Base-by-base conservation (phyloP, 2,329 filamentous ascomycete genomes). In the Aspergillus ruber region DNA sequence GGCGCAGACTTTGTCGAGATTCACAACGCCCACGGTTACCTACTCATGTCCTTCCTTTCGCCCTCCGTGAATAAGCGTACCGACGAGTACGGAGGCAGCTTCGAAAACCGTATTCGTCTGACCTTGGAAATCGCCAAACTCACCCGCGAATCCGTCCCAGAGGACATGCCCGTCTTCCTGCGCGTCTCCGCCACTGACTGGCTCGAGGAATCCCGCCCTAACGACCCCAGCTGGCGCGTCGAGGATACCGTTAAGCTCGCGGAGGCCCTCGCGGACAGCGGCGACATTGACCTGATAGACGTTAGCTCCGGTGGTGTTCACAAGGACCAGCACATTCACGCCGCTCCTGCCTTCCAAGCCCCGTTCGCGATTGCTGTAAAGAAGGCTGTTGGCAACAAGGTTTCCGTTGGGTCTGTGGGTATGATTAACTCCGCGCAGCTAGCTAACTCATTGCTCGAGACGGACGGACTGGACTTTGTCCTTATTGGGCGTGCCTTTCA, bases 1-100 rank as follows among this genome's bases (percentile, higher is more conserved):
- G 89, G 88, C 0, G 80, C 88, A 43, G 88, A 95, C 62, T 79
- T 83, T 6, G 82, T 94, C 49, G 88, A 94, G 65, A 81, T 94
- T 44, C 88, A 93, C 70, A 80, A 78, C 56, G 88, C 87, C 0
- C 88, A 93, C 59, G 87, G 88, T 1, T 93, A 90, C 61, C 76
- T 93, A 0, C 70, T 91, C 0, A 81, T 83, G 56, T 70, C 73
- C 2, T 93, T 91, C 72, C 50, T 90, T 3, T 83, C 80, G 0
- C 86, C 87, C 0, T 77, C 78, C 0, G 75, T 76, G n/a, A 93
- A 93, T 67, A 71, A 79, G 43, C 77, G 88, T 13, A 85, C 74
- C 0, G 79, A 82, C 54, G 56, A 69, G 35, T 82, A 77, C 58
- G 70, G 75, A 42, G 71, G 79, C 51, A 70, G 67, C 56, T 68